These are phyloP conservation scores for Neurospora sp. DNA, from an alignment of 495 filamentous ascomycete genomes.

Conservation along the genomic window DNA sequence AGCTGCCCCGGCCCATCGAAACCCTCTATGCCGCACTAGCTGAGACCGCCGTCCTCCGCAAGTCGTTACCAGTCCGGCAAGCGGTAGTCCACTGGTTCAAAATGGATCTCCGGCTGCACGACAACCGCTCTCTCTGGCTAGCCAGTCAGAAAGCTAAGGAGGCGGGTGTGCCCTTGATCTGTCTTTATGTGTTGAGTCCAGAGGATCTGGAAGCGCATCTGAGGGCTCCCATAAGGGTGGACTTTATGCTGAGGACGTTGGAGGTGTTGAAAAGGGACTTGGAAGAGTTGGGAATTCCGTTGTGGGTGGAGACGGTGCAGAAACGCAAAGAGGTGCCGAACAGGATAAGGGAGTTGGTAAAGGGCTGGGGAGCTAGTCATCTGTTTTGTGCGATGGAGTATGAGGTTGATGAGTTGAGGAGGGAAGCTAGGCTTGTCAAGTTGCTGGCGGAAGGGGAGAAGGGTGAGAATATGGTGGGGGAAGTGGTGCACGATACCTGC, in stretches of 20 bases:
- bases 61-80: conserved; percentile 37
- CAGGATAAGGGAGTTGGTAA: conserved; percentile 57
- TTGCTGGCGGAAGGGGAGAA: conserved; percentile 34
- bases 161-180: conserved; percentile 57
- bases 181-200: conserved; percentile 71
- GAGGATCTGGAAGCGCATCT: conserved; percentile 80
- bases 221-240: conserved; percentile 60
- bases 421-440: conserved; percentile 58
- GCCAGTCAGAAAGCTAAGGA: conserved; percentile 59
- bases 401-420: conserved; percentile 65
- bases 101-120: conserved; percentile 60
- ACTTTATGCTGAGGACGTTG: conserved; percentile 67
- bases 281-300: conserved; percentile 61
- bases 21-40: conserved; percentile 42
- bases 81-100: conserved; percentile 92
- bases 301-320: conserved; percentile 63
- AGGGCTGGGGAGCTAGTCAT: conserved; percentile 66
- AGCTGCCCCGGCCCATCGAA: conserved; percentile 61
- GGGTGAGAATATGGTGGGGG: conserved; percentile 48
- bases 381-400: conserved; percentile 66
- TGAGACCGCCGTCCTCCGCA: conserved; percentile 38
- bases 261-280: conserved; percentile 55
- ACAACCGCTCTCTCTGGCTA: conserved; percentile 63
- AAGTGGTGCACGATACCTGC: conserved; percentile 67
- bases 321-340: conserved; percentile 51